Base-by-base conservation (phyloP, 2,329 filamentous ascomycete species). In the Penicillium janthinellum region DNA sequence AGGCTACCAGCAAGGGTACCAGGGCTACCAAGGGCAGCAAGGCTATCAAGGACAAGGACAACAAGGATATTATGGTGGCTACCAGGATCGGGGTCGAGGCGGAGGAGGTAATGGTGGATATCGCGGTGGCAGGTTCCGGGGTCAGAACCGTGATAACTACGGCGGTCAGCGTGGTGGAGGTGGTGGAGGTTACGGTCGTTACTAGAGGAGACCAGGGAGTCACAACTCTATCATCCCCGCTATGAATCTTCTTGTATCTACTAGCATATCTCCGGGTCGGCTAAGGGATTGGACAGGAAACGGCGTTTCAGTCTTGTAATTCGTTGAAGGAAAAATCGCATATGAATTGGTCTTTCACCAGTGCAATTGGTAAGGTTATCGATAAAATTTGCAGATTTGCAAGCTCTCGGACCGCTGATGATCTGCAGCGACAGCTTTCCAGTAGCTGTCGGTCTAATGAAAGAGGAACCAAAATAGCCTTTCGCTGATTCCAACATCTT, bases 141-240 rank as follows among this genome's bases (percentile, higher is more conserved):
- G 69, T 25, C 63, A 63, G 56, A 69, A 71, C 60, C 71, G 72
- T 45, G 69, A 72, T 56, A 66, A 75, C 47, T 67, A 71, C 61
- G 63, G 67, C 45, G 65, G 67, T n/a, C 67, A 72, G 42, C 70
- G 64, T 44, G 68, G 70, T 55, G 75, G 75, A 61, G 65, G 67
- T 22, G 65, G 64, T 47, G 68, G 70, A 54, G 75, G 76, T 57
- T 77, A 78, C 64, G 73, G 74, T 35, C 71, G 76, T 28, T 78
- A 78, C 64, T 74, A 70, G 47, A 49, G 31, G 54, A 39, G 58
- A 59, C 42, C 39, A 28, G 41, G 39, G 35, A 25, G 20, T 37
- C 25, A 22, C 6, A 3, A 37, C 28, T 55, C 34, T 38, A 22
- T 22, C 14, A 48, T 51, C 37, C 47, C 49, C 35, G 28, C 22